A percentile compares a stretch with the other conserved stretches of the same genome.
Evolutionary conservation across 768 basidiomycete genomes (phyloP).

Genomic region (Multifurca ochricompacta): DNA sequence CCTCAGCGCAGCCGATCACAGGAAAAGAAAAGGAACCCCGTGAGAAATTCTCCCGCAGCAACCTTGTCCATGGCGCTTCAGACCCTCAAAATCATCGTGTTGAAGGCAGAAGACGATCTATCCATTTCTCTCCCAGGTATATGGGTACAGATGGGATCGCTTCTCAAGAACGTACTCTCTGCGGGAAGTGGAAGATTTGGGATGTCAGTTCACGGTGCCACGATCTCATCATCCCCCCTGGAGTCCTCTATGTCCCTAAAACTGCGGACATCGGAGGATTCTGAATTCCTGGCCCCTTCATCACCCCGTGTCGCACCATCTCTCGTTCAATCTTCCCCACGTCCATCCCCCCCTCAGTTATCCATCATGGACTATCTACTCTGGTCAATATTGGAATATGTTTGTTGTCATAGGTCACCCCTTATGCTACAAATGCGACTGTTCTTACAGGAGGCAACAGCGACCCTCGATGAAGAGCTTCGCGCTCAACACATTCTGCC

Average conservation of each 20-base stretch:
- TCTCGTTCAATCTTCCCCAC: conserved; percentile 27
- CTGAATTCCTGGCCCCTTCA: conserved; percentile 22
- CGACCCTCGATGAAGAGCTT: conserved; percentile 46
- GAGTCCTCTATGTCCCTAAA: conserved; percentile 34
- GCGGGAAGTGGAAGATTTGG: conserved; percentile 63
- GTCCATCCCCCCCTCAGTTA: conserved; percentile 31
- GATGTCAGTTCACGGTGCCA: conserved; percentile 34
- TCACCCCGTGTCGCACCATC: conserved; percentile 19
- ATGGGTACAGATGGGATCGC: conserved; percentile 54
- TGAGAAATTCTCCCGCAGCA: conserved; percentile 24
- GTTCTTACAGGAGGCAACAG: conserved; percentile 57
- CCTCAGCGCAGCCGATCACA: conserved; percentile 42
- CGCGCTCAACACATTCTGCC: conserved; percentile 24
- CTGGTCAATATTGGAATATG: conserved; percentile 64
- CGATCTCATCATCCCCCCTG: conserved; percentile 43
- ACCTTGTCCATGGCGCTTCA: conserved; percentile 47
- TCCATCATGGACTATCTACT: conserved; percentile 62
- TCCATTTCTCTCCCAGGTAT: conserved; percentile 45
- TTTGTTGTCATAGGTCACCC: conserved; percentile 55
- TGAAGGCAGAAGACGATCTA: conserved; percentile 56
- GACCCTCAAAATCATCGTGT: conserved; percentile 56
- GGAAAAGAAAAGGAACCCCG: conserved; percentile 30
- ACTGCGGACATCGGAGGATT: conserved; percentile 9
- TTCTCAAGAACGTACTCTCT: conserved; percentile 42
- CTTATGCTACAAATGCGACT: conserved; percentile 58